Evolutionary conservation across 257 asterid species (phyloP).

Genomic region (Ballota nigra): DNA sequence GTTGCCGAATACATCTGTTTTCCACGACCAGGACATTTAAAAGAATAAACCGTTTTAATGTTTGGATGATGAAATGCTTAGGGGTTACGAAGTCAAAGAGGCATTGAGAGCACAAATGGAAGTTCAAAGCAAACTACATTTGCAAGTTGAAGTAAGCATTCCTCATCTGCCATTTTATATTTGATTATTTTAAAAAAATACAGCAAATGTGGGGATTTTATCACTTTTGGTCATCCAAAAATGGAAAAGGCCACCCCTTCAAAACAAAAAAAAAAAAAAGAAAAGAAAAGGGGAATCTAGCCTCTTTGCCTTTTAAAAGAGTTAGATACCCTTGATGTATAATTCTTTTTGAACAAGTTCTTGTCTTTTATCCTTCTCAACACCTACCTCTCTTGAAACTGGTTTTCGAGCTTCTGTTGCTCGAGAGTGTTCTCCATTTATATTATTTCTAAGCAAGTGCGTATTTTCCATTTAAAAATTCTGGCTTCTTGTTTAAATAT

Average conservation of each 20-base stretch:
- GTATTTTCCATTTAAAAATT: background rate
- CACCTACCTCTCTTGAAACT: background rate
- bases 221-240: background rate
- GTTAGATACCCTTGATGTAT: background rate
- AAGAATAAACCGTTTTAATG: constrained; percentile 9
- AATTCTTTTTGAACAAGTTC: background rate
- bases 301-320: background rate
- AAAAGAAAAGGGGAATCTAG: background rate
- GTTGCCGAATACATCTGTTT: background rate
- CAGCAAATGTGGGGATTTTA: background rate
- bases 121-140: constrained; percentile 83
- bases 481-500: background rate
- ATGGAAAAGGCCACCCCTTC: background rate
- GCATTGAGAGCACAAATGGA: constrained; percentile 94
- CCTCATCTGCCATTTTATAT: background rate
- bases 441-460: background rate
- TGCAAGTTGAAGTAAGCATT: constrained; percentile 86
- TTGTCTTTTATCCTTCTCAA: background rate
- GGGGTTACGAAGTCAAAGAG: constrained; percentile 93
- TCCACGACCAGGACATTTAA: background rate
- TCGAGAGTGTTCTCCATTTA: background rate
- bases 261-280: background rate
- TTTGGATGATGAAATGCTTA: constrained; percentile 31
- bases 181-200: background rate
- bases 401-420: background rate